Conservation (phyloP, 495 filamentous ascomycete species). For the Filosporella fistucella region DNA sequence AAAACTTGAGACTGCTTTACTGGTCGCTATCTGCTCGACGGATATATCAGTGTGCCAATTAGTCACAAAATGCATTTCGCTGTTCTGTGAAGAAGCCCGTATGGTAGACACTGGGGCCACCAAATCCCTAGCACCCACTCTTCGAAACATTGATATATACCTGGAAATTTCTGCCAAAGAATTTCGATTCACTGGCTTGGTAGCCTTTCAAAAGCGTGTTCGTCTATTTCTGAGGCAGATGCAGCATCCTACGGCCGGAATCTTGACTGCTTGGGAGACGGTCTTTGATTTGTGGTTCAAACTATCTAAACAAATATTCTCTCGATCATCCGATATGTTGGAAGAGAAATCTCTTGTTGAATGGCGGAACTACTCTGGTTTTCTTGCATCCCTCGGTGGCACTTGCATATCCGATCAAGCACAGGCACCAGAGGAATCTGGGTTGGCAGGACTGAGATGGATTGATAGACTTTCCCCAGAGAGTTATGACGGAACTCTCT, state of each 20-base stretch:
- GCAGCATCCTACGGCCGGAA: constrained; percentile 53
- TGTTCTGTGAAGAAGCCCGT: constrained; percentile 56
- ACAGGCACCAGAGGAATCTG: constrained; percentile 46
- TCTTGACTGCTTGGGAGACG: constrained; percentile 59
- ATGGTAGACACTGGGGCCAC: constrained; percentile 45
- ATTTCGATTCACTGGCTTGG: constrained; percentile 59
- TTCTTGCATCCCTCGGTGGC: constrained; percentile 61
- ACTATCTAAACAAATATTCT: constrained; percentile 54
- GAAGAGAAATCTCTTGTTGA: constrained; percentile 52
- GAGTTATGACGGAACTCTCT: constrained; percentile 48
- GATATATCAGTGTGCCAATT: constrained; percentile 58
- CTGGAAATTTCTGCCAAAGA: constrained; percentile 55
- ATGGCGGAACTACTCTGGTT: constrained; percentile 63
- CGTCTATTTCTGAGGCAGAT: constrained; percentile 52
- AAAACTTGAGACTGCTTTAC: constrained; percentile 51
- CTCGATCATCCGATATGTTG: constrained; percentile 35
- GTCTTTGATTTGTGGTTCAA: constrained; percentile 58
- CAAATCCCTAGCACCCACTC: constrained; percentile 44
- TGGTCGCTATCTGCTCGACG: constrained; percentile 57
- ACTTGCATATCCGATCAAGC: constrained; percentile 56
- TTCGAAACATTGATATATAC: constrained; percentile 57
- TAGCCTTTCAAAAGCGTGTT: constrained; percentile 61
- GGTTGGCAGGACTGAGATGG: constrained; percentile 53
- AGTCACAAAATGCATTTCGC: constrained; percentile 56
- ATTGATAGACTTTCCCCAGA: constrained; percentile 53